These are phyloP conservation scores for Angomonas desouzai DNA, from an alignment of 208 protist genomes.

Conservation along the genomic window DNA sequence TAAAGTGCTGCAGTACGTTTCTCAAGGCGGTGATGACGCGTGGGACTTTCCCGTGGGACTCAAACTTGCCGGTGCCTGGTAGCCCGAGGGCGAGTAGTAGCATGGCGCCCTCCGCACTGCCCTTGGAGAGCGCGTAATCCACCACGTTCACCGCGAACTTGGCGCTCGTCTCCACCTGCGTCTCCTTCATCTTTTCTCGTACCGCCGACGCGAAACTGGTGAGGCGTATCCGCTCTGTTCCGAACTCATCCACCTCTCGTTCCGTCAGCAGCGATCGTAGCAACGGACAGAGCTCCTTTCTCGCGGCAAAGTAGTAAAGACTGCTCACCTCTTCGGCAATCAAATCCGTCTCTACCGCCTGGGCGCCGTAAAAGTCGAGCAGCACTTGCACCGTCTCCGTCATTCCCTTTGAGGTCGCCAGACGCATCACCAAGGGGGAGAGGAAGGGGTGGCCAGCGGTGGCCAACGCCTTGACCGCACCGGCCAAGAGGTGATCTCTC, in stretches of 20 bases:
- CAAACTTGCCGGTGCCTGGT: slow-evolving; percentile 22
- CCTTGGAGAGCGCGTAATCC: slow-evolving; percentile 46
- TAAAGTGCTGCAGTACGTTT: slow-evolving; percentile 9
- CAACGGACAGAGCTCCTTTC: slow-evolving; percentile 24
- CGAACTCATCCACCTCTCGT: slow-evolving; percentile 21
- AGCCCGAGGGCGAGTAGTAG: slow-evolving; percentile 57
- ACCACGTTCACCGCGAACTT: slow-evolving; percentile 29
- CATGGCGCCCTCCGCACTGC: slow-evolving; percentile 45
- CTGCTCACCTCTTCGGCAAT: slow-evolving; percentile 28
- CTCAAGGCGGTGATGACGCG: slow-evolving; percentile 10
- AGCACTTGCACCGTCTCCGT: slow-evolving; percentile 32
- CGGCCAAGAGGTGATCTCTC: slow-evolving; percentile 29
- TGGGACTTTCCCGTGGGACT: slow-evolving; percentile 10
- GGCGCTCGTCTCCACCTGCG: slow-evolving; percentile 15
- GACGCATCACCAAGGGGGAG: slow-evolving; percentile 36
- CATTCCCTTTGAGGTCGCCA: slow-evolving; percentile 39
- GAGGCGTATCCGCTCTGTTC: slow-evolving; percentile 20
- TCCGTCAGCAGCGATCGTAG: slow-evolving; percentile 49
- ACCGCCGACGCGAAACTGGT: slow-evolving; percentile 20
- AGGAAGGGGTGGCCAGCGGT: slow-evolving; percentile 51
- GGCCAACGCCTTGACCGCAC: slow-evolving; percentile 37
- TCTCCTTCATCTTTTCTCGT: slow-evolving; percentile 18
- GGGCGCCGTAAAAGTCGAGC: slow-evolving; percentile 56
- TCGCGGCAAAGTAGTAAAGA: slow-evolving; percentile 47
- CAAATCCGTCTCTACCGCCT: slow-evolving; percentile 44